Evolutionary conservation across 2,329 filamentous ascomycete species (phyloP).

Genomic region (Diplodia intermedia): DNA sequence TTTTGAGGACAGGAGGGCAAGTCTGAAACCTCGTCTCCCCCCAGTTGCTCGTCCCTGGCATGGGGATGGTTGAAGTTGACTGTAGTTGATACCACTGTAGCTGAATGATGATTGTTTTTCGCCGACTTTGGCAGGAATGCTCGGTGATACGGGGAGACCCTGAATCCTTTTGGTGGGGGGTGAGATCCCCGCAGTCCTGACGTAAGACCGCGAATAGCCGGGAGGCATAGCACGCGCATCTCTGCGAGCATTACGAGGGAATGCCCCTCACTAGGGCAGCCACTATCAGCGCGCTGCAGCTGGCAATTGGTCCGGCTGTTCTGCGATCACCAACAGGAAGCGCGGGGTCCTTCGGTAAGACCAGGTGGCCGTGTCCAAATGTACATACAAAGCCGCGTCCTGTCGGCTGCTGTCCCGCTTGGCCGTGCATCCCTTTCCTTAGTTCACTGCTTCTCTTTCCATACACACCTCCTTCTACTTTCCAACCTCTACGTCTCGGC

Average conservation of each 20-base stretch:
- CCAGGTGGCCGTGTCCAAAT: neutral
- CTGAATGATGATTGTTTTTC: neutral
- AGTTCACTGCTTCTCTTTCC: neutral
- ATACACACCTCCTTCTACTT: neutral
- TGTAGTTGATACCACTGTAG: slow-evolving; percentile 2
- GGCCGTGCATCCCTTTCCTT: slow-evolving; percentile 16
- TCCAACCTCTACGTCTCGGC: neutral
- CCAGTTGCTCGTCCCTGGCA: neutral
- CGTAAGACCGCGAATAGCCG: slow-evolving; percentile 26
- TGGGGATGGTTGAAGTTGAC: neutral
- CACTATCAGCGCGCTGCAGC: neutral
- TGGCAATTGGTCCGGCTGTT: slow-evolving; percentile 4
- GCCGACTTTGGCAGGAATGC: neutral
- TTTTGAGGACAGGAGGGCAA: neutral
- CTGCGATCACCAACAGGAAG: neutral
- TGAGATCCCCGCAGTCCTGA: slow-evolving; percentile 5
- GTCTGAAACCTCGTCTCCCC: no score
- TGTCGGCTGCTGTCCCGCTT: slow-evolving; percentile 4
- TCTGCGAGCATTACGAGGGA: slow-evolving; percentile 16
- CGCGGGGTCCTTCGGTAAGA: neutral
- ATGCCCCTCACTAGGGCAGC: slow-evolving; percentile 19
- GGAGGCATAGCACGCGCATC: slow-evolving; percentile 13
- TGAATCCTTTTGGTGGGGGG: neutral
- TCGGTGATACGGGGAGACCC: slow-evolving; percentile 13
- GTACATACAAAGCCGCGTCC: slow-evolving; percentile 10